Conservation (phyloP, 2,329 filamentous ascomycete species). For the Graphilbum fragrans region DNA sequence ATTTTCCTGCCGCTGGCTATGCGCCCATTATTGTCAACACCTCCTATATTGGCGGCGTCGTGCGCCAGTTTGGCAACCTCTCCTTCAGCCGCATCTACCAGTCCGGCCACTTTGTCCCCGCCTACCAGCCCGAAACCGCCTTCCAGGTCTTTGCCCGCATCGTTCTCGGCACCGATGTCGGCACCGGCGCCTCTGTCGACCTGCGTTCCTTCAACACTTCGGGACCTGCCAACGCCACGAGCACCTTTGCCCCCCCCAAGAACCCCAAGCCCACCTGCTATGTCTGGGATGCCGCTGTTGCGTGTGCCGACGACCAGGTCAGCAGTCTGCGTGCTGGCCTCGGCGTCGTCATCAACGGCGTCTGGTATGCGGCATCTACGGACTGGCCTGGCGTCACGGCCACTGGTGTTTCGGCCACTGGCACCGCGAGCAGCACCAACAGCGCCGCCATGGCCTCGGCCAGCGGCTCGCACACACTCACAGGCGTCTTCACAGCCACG, state of each 20-base stretch:
- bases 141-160: slow-evolving; percentile 50
- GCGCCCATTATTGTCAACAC: slow-evolving; percentile 57
- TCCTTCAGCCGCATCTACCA: slow-evolving; percentile 57
- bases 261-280: slow-evolving; percentile 27
- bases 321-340: slow-evolving; percentile 34
- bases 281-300: slow-evolving; percentile 15
- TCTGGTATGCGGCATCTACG: slow-evolving; percentile 32
- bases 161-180: slow-evolving; percentile 40
- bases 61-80: slow-evolving; percentile 66
- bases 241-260: slow-evolving; percentile 12
- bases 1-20: slow-evolving; percentile 59
- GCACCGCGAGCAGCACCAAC: not conserved
- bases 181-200: slow-evolving; percentile 40
- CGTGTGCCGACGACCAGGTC: slow-evolving; percentile 30
- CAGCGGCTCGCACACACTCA: slow-evolving; percentile 5
- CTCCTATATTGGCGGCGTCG: slow-evolving; percentile 57
- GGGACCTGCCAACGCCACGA: slow-evolving; percentile 11
- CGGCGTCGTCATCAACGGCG: slow-evolving; percentile 46
- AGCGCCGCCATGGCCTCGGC: not conserved
- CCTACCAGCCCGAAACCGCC: slow-evolving; percentile 48
- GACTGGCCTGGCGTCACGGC: slow-evolving; percentile 27
- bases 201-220: slow-evolving; percentile 28
- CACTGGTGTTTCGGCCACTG: slow-evolving; percentile 2
- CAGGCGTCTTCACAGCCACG: slow-evolving; percentile 20
- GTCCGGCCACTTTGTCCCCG: slow-evolving; percentile 50